Evolutionary conservation across 768 basidiomycete species (phyloP).

Genomic region (Suillus subluteus): DNA sequence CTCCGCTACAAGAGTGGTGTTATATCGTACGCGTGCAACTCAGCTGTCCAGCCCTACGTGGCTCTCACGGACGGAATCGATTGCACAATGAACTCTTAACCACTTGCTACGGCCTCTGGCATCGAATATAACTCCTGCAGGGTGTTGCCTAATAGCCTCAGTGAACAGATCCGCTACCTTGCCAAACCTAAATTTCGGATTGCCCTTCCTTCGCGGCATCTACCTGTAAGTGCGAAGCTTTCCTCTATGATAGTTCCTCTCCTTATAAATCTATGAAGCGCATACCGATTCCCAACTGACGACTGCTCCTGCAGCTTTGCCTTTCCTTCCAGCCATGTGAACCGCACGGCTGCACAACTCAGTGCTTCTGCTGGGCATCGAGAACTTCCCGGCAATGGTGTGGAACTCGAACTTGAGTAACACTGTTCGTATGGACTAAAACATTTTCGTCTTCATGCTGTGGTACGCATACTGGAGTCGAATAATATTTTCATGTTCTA

Average conservation of each 20-base stretch:
- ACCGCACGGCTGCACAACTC: conserved; percentile 23
- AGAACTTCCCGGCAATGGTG: conserved; percentile 20
- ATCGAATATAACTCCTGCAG: neutral
- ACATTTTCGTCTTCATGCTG: neutral
- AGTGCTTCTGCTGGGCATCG: conserved; percentile 20
- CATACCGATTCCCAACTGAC: conserved; percentile 33
- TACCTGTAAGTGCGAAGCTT: conserved; percentile 13
- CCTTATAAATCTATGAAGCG: conserved; percentile 16
- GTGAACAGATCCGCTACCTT: neutral
- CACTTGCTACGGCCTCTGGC: conserved; percentile 21
- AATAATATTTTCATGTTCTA: neutral
- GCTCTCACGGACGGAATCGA: conserved; percentile 30
- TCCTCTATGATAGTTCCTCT: neutral
- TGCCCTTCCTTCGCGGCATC: conserved; percentile 16
- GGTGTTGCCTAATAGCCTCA: conserved; percentile 5
- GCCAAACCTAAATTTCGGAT: conserved; percentile 12
- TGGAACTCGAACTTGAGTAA: conserved; percentile 2
- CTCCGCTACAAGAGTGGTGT: conserved; percentile 9
- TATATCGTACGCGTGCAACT: conserved; percentile 24
- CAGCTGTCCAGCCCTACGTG: conserved; percentile 22
- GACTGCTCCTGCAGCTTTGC: conserved; percentile 32
- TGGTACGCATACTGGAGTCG: neutral
- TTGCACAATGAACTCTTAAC: conserved; percentile 27
- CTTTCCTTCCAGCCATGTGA: conserved; percentile 29
- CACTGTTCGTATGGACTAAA: neutral